A percentile compares a stretch with the other conserved stretches of the same genome.
Evolutionary conservation across 768 basidiomycete species (phyloP).

Genomic region (Royoungia palumana): DNA sequence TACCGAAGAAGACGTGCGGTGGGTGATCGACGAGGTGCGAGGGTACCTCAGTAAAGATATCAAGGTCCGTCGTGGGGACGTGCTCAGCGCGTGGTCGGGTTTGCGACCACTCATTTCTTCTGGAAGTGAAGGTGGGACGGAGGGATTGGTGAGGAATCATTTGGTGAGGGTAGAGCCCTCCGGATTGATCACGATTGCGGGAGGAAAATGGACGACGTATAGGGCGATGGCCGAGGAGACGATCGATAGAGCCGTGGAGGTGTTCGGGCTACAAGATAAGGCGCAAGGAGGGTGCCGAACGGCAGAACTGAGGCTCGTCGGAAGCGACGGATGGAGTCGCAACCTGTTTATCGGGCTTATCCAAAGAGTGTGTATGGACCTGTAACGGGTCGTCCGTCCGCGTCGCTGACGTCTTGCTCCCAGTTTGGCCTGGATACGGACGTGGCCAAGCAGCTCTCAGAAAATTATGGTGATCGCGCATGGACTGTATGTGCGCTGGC

Average conservation of each 20-base stretch:
- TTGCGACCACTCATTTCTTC: slow-evolving; percentile 87
- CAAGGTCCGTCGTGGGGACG: slow-evolving; percentile 90
- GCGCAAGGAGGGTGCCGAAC: slow-evolving; percentile 70
- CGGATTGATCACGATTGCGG: slow-evolving; percentile 90
- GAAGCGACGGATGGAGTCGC: slow-evolving; percentile 90
- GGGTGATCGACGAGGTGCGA: slow-evolving; percentile 93
- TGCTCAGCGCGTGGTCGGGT: slow-evolving; percentile 93
- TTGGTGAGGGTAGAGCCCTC: slow-evolving; percentile 79
- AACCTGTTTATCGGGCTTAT: slow-evolving; percentile 98
- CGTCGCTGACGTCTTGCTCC: not conserved
- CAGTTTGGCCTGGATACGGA: slow-evolving; percentile 90
- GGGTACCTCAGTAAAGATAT: slow-evolving; percentile 90
- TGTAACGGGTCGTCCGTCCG: not conserved
- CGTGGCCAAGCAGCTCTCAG: slow-evolving; percentile 89
- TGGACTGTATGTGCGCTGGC: slow-evolving; percentile 90
- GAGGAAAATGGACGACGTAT: slow-evolving; percentile 99
- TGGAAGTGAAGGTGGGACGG: slow-evolving; percentile 69
- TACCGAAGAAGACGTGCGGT: slow-evolving; percentile 90
- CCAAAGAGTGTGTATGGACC: slow-evolving; percentile 62
- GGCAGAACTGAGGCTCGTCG: slow-evolving; percentile 76
- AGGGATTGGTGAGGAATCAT: slow-evolving; percentile 90
- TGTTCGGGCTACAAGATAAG: slow-evolving; percentile 60
- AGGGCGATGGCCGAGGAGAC: slow-evolving; percentile 95
- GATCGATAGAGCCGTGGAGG: slow-evolving; percentile 80
- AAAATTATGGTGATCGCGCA: slow-evolving; percentile 93